Percentiles rank a stretch among this genome's conserved stretches.
These are phyloP conservation scores for Dendrocalamus latiflorus DNA, from an alignment of 202 grass and related monocot species.

Conservation along the genomic window DNA sequence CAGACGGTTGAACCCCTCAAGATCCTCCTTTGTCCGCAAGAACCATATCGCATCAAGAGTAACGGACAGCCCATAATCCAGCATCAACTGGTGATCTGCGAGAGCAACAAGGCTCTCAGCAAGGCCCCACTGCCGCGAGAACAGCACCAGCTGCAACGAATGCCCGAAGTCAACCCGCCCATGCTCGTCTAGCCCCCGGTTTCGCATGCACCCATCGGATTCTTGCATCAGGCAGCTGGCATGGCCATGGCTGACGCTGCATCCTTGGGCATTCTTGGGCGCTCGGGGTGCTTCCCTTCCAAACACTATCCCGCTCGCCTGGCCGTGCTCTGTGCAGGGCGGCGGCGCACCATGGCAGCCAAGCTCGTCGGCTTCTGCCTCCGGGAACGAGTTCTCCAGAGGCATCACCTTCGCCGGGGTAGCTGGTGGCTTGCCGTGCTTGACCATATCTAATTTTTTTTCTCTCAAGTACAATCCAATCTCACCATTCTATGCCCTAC, in stretches of 20 bases:
- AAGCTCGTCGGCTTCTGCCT: slow-evolving; percentile 49
- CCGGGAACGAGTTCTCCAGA: slow-evolving; percentile 34
- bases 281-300: slow-evolving; percentile 43
- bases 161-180: slow-evolving; percentile 56
- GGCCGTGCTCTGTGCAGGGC: slow-evolving; percentile 14
- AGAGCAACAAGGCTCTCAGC: slow-evolving; percentile 56
- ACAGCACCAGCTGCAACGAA: slow-evolving; percentile 52
- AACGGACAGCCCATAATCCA: slow-evolving; percentile 59
- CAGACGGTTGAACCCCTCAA: slow-evolving; percentile 47
- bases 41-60: slow-evolving; percentile 83
- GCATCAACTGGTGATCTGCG: slow-evolving; percentile 54
- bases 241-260: not conserved
- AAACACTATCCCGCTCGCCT: slow-evolving; percentile 42
- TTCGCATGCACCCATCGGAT: slow-evolving; percentile 31
- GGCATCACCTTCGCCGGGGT: slow-evolving; percentile 6
- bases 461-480: not conserved
- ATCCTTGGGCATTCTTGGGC: slow-evolving; percentile 14
- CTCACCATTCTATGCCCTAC: not conserved
- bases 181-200: slow-evolving; percentile 36
- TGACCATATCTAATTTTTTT: not conserved
- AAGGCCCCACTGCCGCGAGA: slow-evolving; percentile 61
- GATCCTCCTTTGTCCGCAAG: slow-evolving; percentile 49
- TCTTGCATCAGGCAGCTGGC: slow-evolving; percentile 13
- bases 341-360: slow-evolving; percentile 8
- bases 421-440: not conserved